A percentile compares a stretch with the other conserved stretches of the same genome.
Conservation (phyloP, 805 yeast genomes). For the Pichia ethanolica region DNA sequence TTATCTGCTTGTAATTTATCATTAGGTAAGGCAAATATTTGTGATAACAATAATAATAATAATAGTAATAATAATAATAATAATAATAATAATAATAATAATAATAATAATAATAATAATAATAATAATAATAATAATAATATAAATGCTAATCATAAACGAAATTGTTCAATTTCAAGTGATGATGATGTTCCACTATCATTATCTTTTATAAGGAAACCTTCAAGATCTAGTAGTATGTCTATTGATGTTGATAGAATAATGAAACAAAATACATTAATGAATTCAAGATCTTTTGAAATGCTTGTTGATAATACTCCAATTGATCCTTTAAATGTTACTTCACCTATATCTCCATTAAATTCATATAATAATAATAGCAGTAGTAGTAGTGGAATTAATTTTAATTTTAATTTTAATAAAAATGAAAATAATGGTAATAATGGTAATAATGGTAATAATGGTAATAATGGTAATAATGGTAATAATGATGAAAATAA, state of each 20-base stretch:
- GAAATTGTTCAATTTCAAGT: too few species aligned
- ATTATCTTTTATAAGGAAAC: conserved; percentile 26
- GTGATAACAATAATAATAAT: too few species aligned
- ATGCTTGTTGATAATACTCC: not conserved
- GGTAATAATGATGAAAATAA: not conserved
- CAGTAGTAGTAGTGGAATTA: too few species aligned
- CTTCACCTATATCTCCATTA: not conserved
- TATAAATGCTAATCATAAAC: too few species aligned
- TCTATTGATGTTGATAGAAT: conserved; percentile 18
- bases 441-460: not conserved
- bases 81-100: too few species aligned
- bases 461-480: not conserved
- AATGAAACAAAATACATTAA: conserved; percentile 27
- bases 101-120: not conserved
- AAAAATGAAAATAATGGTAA: not conserved
- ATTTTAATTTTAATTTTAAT: too few species aligned
- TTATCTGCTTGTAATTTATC: conserved; percentile 1
- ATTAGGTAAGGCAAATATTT: too few species aligned
- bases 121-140: not conserved
- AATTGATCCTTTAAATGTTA: not conserved
- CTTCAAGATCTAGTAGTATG: conserved; percentile 24
- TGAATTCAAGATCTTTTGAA: conserved; percentile 16
- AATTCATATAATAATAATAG: not conserved
- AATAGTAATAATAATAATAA: too few species aligned
- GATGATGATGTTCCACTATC: conserved; percentile 24